Base-by-base conservation (phyloP, 129 eudicot genomes). In the Saussurea involucrata region DNA sequence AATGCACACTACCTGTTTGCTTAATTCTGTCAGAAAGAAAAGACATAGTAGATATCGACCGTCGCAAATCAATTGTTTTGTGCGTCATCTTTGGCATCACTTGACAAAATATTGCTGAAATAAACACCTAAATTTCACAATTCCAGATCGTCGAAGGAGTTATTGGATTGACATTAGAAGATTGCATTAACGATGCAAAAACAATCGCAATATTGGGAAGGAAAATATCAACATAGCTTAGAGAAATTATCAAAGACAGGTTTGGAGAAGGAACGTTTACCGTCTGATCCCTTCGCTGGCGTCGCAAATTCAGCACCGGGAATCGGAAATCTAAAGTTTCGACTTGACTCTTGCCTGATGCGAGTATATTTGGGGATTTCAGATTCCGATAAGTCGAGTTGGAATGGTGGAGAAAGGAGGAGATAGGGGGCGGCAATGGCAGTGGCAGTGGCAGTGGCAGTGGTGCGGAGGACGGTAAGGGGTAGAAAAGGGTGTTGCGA, bases 1-100 rank as follows among this genome's bases (percentile, higher is more conserved):
- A 1, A 1, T 27, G 22, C 64, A 71, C 10, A 1, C 17, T 31
- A 93, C 98, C 98, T 88, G 98, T 87, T 85, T 88, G 95, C 77
- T 93, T 90, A 70, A 87, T 85, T 85, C 98, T 88, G 5, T 83
- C 82, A 60, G 72, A 83, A 24, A 88, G 81, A 71, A 61, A 80
- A 46, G 95, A 76, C 20, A 65, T 37, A 3, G 92, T 87, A 40
- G 85, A 85, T 49, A 93, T 82, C n/a, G 85, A 72, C 15, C 96
- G 78, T 24, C 78, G 76, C 10, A 55, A 74, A 77, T 72, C 32
- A 12, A 83, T 61, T 20, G 76, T 25, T 7, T 28, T 67, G 3
- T 68, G 18, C 68, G 27, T 65, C 87, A 78, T 87, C 76, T 76
- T 73, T 32, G 44, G 5, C 71, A 10, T 24, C 33, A 40, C n/a